phyloP scores from a whole-genome alignment of 352 stramenopile genomes.

The Sclerospora graminicola region DNA sequence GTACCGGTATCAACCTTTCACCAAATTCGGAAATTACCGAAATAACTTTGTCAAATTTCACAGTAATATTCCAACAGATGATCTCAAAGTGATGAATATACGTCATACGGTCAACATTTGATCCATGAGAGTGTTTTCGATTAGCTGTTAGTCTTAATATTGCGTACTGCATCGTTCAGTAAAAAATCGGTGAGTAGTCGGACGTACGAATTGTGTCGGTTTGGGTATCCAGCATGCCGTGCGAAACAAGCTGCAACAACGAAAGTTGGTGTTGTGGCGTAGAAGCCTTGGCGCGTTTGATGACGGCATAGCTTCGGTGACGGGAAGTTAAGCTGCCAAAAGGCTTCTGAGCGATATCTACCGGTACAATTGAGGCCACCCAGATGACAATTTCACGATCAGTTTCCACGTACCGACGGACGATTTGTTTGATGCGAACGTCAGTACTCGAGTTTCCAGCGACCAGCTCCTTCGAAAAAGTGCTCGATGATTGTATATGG shows the following conservation, averaged over 20 bases:
- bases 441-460: slow-evolving; percentile 35
- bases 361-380: slow-evolving; percentile 37
- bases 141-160: slow-evolving; percentile 35
- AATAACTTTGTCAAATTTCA: no score
- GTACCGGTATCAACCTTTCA: no score
- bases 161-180: slow-evolving; percentile 24
- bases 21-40: no score
- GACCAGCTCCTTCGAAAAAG: slow-evolving; percentile 45
- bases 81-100: no score
- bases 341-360: slow-evolving; percentile 32
- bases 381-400: slow-evolving; percentile 52
- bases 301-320: slow-evolving; percentile 47
- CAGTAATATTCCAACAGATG: no score
- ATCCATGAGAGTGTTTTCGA: slow-evolving; percentile 38
- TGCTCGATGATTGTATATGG: slow-evolving; percentile 49
- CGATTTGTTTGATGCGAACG: slow-evolving; percentile 47
- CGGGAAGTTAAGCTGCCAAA: slow-evolving; percentile 25
- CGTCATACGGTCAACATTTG: slow-evolving; percentile 12
- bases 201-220: slow-evolving; percentile 23
- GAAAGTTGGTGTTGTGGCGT: slow-evolving; percentile 22
- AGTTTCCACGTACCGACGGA: slow-evolving; percentile 49
- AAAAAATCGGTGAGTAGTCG: slow-evolving; percentile 35
- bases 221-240: slow-evolving; percentile 37
- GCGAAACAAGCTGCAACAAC: slow-evolving; percentile 37
- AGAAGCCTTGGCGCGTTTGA: slow-evolving; percentile 28